A percentile compares a stretch with the other conserved stretches of the same genome.
phyloP scores from a whole-genome alignment of 106 monocot genomes.

The Apostasia shenzhenica region DNA sequence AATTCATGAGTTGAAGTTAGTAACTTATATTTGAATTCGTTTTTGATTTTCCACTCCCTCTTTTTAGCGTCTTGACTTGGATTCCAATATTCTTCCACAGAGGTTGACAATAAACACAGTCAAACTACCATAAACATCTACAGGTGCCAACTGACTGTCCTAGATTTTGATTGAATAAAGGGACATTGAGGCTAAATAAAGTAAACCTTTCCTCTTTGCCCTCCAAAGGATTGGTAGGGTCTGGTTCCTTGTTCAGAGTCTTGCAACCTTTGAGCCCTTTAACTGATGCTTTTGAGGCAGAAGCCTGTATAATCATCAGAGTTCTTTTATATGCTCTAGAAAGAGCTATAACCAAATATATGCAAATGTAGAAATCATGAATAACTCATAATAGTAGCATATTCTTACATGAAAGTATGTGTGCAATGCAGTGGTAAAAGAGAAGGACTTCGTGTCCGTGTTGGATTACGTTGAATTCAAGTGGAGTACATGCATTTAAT shows the following conservation, averaged over 20 bases:
- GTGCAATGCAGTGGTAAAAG: slow-evolving; percentile 80
- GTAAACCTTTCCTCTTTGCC: slow-evolving; percentile 74
- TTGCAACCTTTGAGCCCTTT: slow-evolving; percentile 87
- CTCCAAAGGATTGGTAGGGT: slow-evolving; percentile 85
- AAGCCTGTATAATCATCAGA: slow-evolving; percentile 49
- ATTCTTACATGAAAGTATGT: slow-evolving; percentile 82
- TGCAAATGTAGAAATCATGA: not conserved
- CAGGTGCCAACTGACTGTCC: too few relatives aligned
- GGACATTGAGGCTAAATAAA: not conserved
- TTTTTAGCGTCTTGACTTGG: too few relatives aligned
- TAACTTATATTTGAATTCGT: too few relatives aligned
- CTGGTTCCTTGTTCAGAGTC: slow-evolving; percentile 89
- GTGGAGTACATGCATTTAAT: too few relatives aligned
- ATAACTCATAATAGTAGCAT: not conserved
- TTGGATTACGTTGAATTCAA: too few relatives aligned
- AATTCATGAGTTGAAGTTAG: too few relatives aligned
- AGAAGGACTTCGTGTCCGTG: slow-evolving; percentile 78
- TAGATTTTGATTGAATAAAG: too few relatives aligned
- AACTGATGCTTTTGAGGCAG: slow-evolving; percentile 51
- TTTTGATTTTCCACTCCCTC: too few relatives aligned
- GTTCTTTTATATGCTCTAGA: not conserved
- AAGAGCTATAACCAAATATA: not conserved
- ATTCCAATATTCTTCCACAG: too few relatives aligned
- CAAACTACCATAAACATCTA: too few relatives aligned
- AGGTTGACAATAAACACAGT: too few relatives aligned